Evolutionary conservation across 495 filamentous ascomycete species (phyloP), one percentile per base, ranked within the genome.

Genomic region (Daldinia caldariorum): DNA sequence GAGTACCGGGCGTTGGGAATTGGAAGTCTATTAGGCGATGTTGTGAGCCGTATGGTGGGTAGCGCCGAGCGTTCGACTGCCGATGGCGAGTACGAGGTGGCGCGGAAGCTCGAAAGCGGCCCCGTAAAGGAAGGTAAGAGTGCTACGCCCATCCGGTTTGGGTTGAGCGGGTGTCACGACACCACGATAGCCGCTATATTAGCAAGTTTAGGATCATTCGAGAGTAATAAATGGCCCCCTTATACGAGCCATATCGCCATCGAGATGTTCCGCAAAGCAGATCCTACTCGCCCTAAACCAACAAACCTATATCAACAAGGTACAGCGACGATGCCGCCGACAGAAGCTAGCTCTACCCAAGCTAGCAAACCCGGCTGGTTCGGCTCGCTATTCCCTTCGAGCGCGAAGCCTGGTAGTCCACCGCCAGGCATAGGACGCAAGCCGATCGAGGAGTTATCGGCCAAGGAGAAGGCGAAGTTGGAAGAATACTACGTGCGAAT

Each of bases 211-310:
- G 95, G 95, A 8, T 89, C 91, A 6, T 95, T 89, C 75, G 83
- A 93, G 49, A 82, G 81, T 20, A 84, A 87, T 50, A 83, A 83
- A 22, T 99, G 95, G 95, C 95, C 95, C 1, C 93, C 91, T 0
- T 99, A 92, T 73, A 97, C 94, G 0, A 94, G 90, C 69, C 93
- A 93, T 57, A 86, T 99, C 61, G 95, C 95, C 29, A 80, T 99
- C 54, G 95, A 99, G 81, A 85, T 97, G 63, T 97, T 99, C 77
- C 85, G 81, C 16, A 82, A 87, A 68, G 71, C 80, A 10, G 71
- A 74, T 58, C 67, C 8, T 34, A 34, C 49, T 8, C 29, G 69
- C 1, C 34, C 55, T 7, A 43, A 49, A 16, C 2, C 68, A 8
- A 47, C 57, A 18, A 29, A 9, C 16, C 55, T 50, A 4, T 26